phyloP scores from a whole-genome alignment of 2,329 filamentous ascomycete genomes.

The Colletotrichum melonis region DNA sequence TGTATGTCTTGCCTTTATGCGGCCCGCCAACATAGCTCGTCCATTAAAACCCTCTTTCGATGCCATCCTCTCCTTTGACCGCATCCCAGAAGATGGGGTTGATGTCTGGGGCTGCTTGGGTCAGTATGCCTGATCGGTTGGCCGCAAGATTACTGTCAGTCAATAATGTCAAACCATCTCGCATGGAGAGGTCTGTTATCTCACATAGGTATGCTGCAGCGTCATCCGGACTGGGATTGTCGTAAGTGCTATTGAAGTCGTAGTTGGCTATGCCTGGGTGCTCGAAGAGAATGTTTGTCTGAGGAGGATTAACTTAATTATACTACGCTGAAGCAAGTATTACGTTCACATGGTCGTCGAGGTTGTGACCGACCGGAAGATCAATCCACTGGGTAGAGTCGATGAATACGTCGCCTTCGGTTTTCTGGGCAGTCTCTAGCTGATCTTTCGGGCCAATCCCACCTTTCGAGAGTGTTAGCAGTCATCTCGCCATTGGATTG shows the following conservation, averaged over 20 bases:
- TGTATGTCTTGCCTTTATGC: not conserved
- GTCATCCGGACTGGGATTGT: not conserved
- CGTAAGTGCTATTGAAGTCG: not conserved
- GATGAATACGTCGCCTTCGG: not conserved
- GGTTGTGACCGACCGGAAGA: not conserved
- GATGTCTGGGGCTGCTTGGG: not conserved
- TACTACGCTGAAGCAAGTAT: not conserved
- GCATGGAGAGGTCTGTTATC: too few species aligned
- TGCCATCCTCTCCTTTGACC: not conserved
- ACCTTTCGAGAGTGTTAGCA: not conserved
- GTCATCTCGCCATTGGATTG: not conserved
- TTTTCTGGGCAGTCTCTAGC: not conserved
- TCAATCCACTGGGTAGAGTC: not conserved
- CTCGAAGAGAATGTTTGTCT: not conserved
- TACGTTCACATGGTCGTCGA: not conserved
- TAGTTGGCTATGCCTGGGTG: not conserved
- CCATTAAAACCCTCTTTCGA: slow-evolving; percentile 2
- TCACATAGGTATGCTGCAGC: not conserved
- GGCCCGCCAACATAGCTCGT: not conserved
- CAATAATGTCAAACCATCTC: not conserved
- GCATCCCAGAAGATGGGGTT: not conserved
- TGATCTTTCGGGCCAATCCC: not conserved
- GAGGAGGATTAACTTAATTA: too few species aligned
- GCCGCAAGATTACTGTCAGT: not conserved
- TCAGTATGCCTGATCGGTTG: not conserved